These are phyloP conservation scores for Leishmania martiniquensis DNA, from an alignment of 208 protist species.

Conservation along the genomic window DNA sequence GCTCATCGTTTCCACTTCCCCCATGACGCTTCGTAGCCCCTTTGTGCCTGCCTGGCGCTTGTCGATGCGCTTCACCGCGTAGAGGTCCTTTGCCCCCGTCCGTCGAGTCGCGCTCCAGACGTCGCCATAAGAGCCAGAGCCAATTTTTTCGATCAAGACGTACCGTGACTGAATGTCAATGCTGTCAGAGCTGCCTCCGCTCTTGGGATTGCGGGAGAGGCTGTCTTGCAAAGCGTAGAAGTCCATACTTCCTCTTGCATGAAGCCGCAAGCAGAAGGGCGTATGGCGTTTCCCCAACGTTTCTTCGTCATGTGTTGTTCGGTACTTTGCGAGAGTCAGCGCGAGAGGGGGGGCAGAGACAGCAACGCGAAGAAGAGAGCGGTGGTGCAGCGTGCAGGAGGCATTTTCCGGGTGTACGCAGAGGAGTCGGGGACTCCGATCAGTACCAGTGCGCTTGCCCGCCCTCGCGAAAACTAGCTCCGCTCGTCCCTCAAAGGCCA, in stretches of 20 bases:
- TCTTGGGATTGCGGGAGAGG: slow-evolving; percentile 27
- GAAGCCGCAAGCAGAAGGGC: background rate
- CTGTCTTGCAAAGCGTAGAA: slow-evolving; percentile 77
- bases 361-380: slow-evolving; percentile 4
- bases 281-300: background rate
- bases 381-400: background rate
- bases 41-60: slow-evolving; percentile 67
- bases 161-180: slow-evolving; percentile 55
- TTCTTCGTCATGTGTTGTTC: background rate
- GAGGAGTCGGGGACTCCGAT: background rate
- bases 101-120: slow-evolving; percentile 72
- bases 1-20: slow-evolving; percentile 93
- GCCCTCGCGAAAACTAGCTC: background rate
- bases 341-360: background rate
- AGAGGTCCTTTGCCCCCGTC: slow-evolving; percentile 41
- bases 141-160: slow-evolving; percentile 66
- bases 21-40: slow-evolving; percentile 76
- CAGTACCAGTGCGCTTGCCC: background rate
- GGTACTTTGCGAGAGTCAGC: slow-evolving; percentile 1
- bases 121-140: slow-evolving; percentile 83
- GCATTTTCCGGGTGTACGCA: background rate
- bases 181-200: slow-evolving; percentile 15
- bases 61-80: slow-evolving; percentile 87
- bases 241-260: slow-evolving; percentile 51
- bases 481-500: background rate